phyloP scores from a whole-genome alignment of 768 basidiomycete species.

The Pholiota molesta region DNA sequence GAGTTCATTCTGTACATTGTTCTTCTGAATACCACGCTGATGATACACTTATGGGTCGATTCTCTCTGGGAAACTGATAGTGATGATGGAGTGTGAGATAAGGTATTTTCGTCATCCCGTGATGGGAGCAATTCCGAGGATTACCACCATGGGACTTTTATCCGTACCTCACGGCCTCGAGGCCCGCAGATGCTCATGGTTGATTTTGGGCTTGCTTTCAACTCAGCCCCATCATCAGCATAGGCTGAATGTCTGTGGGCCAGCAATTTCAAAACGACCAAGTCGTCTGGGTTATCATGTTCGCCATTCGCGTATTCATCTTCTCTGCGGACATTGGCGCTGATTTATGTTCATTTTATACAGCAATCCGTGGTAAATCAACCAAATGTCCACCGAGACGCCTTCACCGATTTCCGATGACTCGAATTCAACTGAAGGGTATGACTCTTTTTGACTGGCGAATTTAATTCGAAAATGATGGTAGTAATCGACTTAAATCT shows the following conservation, averaged over 20 bases:
- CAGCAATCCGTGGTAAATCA: background rate
- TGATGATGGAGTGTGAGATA: too few species aligned
- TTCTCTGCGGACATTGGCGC: background rate
- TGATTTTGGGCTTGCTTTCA: conserved; percentile 5
- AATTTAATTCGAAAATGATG: background rate
- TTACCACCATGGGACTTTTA: conserved; percentile 7
- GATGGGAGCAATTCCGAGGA: background rate
- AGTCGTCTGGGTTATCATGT: conserved; percentile 3
- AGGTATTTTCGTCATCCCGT: background rate
- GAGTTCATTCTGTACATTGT: too few species aligned
- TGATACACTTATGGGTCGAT: too few species aligned
- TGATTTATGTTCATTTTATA: background rate
- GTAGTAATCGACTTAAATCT: conserved; percentile 4
- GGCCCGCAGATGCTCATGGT: conserved; percentile 17
- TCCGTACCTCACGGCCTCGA: conserved; percentile 17
- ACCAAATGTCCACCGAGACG: conserved; percentile 18
- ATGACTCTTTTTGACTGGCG: background rate
- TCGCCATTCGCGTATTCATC: background rate
- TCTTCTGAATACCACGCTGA: too few species aligned
- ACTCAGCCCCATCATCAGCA: conserved; percentile 3
- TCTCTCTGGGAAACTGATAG: too few species aligned
- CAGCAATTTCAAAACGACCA: conserved; percentile 15
- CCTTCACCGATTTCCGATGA: conserved; percentile 27
- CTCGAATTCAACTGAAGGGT: conserved; percentile 25
- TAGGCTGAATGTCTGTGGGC: conserved; percentile 2